Evolutionary conservation across 2,329 filamentous ascomycete species (phyloP).

Genomic region (Microsporum audouinii): DNA sequence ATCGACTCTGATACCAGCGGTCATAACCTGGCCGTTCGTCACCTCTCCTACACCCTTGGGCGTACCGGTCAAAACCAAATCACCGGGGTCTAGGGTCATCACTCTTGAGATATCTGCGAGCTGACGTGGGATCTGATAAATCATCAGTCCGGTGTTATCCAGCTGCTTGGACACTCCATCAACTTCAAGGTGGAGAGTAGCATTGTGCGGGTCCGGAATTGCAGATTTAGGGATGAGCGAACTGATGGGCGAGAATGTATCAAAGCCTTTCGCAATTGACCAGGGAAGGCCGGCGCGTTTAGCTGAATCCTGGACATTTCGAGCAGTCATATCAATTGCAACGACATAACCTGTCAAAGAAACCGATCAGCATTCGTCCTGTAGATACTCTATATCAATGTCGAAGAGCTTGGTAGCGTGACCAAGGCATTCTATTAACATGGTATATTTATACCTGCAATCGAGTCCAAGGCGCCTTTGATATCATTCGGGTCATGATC

Average conservation of each 20-base stretch:
- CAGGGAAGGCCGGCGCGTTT: conserved; percentile 96
- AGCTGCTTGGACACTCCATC: conserved; percentile 68
- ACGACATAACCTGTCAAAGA: conserved; percentile 62
- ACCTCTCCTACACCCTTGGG: conserved; percentile 90
- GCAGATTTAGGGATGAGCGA: conserved; percentile 65
- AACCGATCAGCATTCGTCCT: not conserved
- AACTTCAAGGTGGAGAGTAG: conserved; percentile 74
- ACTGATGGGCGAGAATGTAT: conserved; percentile 88
- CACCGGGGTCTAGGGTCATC: conserved; percentile 85
- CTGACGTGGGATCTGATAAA: conserved; percentile 79
- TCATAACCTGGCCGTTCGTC: conserved; percentile 74
- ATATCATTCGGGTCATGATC: conserved; percentile 66
- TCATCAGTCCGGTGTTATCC: conserved; percentile 87
- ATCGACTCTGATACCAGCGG: conserved; percentile 64
- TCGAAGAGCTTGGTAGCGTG: no score
- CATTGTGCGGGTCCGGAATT: conserved; percentile 78
- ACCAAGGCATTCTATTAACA: no score
- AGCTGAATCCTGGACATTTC: conserved; percentile 89
- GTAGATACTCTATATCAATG: not conserved
- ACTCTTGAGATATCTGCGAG: conserved; percentile 86
- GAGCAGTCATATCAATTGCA: conserved; percentile 92
- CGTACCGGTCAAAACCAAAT: conserved; percentile 91
- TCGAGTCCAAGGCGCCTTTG: conserved; percentile 65
- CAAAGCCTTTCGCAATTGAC: conserved; percentile 94
- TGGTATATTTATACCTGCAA: conserved; percentile 49